Base-by-base conservation (phyloP, 192 early-diverging fungal species). In the Linderina pennispora region DNA sequence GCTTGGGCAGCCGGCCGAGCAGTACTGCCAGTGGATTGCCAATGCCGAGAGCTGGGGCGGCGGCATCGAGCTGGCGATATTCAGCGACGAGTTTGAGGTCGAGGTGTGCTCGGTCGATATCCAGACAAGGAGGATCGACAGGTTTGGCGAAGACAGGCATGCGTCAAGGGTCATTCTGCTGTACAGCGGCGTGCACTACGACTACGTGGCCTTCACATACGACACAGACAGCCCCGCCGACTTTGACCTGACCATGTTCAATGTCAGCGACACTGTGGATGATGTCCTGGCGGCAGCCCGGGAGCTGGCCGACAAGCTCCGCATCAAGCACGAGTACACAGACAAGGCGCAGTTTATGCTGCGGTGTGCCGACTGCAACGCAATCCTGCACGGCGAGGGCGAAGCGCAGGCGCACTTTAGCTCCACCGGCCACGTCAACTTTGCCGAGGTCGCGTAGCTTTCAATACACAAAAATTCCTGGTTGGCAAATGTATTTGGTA, bases 101-200 rank as follows among this genome's bases (percentile, higher is more conserved):
- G 81, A 89, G 38, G 80, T 89, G 13, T 74, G 71, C 62, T 81
- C 76, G 2, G 52, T 89, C 19, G 83, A 86, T 46, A 76, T 82
- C 4, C 20, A 49, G 8, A 63, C 70, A 3, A 36, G 48, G 34
- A 46, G 81, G 11, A 64, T 80, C 7, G 82, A 86, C 55, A 60
- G 69, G 20, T 86, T 86, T 53, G 82, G 85, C 40, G 75, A 79
- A 53, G 74, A 62, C 3, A 41, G 45, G 39, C 74, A 77, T 41
- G 11, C 46, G 3, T 43, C 42, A 8, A 53, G 78, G 8, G 72
- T 73, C 13, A 43, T 78, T 42, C 23, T 80, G n/a, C 41, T 82
- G 1, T 80, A 78, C 57, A 75, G 65, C 37, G 82, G 81, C 3
- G 70, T 77, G 34, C 86, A 86, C 55, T 89, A 85, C 58, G 84